Conservation (phyloP, 495 filamentous ascomycete genomes). For the Penicillium verhagenii region DNA sequence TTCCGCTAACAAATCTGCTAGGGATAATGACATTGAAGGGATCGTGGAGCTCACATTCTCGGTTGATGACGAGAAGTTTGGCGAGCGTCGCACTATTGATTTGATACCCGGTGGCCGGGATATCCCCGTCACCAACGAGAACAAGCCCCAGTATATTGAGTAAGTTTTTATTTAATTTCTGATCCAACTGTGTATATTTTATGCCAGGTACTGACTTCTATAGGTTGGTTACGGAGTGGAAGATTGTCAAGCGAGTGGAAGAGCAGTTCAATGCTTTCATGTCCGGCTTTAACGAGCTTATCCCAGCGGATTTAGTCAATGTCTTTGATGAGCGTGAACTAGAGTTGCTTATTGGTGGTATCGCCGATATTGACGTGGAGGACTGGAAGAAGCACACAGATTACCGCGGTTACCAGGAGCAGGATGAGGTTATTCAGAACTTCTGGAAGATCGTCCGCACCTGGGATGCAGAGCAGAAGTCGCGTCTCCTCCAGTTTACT, state of each 20-base stretch:
- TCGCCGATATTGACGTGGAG: slow-evolving; percentile 98
- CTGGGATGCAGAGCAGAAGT: slow-evolving; percentile 99
- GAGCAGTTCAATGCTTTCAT: slow-evolving; percentile 99
- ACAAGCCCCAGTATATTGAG: slow-evolving; percentile 94
- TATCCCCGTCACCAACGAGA: slow-evolving; percentile 94
- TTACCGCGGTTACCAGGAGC: slow-evolving; percentile 98
- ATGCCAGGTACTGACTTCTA: slow-evolving; percentile 1
- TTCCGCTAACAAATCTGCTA: slow-evolving; percentile 28
- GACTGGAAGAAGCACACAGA: slow-evolving; percentile 99
- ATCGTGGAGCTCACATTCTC: slow-evolving; percentile 93
- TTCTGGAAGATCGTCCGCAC: slow-evolving; percentile 98
- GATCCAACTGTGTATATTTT: too few relatives aligned
- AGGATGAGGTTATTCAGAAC: slow-evolving; percentile 92
- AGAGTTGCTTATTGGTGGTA: slow-evolving; percentile 95
- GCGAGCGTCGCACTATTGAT: slow-evolving; percentile 87
- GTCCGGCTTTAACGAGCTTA: slow-evolving; percentile 95
- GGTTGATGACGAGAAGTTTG: slow-evolving; percentile 96
- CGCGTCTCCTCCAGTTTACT: slow-evolving; percentile 90
- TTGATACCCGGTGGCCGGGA: slow-evolving; percentile 87
- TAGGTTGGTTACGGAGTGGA: slow-evolving; percentile 94
- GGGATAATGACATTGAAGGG: slow-evolving; percentile 91
- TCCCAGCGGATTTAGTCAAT: slow-evolving; percentile 93
- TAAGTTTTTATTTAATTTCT: slow-evolving; percentile 50
- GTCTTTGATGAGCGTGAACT: slow-evolving; percentile 98
- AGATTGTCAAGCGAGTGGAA: slow-evolving; percentile 95